phyloP scores from a whole-genome alignment of 2,329 filamentous ascomycete genomes.

The Ophioceras dolichostomum region DNA sequence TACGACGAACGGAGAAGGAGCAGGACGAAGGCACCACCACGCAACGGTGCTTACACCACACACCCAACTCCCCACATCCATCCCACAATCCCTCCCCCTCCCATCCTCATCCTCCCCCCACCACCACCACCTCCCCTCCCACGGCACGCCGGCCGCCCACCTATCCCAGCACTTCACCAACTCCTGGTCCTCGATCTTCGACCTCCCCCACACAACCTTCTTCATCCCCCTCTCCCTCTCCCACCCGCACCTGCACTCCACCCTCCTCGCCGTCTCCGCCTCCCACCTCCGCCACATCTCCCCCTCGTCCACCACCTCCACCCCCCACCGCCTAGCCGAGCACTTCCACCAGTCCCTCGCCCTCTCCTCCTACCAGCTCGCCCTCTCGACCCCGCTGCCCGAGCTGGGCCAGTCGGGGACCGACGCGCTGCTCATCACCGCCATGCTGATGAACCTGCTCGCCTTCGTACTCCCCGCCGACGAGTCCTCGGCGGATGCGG shows the following conservation, averaged over 20 bases:
- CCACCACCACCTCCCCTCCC: slow-evolving; percentile 3
- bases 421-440: slow-evolving; percentile 10
- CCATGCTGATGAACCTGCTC: slow-evolving; percentile 12
- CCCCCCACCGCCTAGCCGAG: slow-evolving; percentile 8
- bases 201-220: slow-evolving; percentile 7
- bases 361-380: slow-evolving; percentile 7
- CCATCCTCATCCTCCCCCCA: slow-evolving; percentile 2
- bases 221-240: slow-evolving; percentile 5
- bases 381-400: slow-evolving; percentile 8
- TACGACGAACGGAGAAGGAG: not conserved
- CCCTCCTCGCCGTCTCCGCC: slow-evolving; percentile 8
- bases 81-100: not conserved
- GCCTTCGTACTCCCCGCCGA: slow-evolving; percentile 10
- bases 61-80: not conserved
- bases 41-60: not conserved
- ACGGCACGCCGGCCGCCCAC: slow-evolving; percentile 7
- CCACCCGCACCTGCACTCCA: slow-evolving; percentile 9
- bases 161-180: slow-evolving; percentile 9
- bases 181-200: slow-evolving; percentile 5
- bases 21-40: slow-evolving; percentile 3
- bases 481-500: not conserved
- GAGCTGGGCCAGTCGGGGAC: slow-evolving; percentile 8
- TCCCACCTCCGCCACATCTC: slow-evolving; percentile 9
- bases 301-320: slow-evolving; percentile 2
- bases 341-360: slow-evolving; percentile 12